Base-by-base conservation (phyloP, 768 basidiomycete genomes). In the Filobasidium floriforme region DNA sequence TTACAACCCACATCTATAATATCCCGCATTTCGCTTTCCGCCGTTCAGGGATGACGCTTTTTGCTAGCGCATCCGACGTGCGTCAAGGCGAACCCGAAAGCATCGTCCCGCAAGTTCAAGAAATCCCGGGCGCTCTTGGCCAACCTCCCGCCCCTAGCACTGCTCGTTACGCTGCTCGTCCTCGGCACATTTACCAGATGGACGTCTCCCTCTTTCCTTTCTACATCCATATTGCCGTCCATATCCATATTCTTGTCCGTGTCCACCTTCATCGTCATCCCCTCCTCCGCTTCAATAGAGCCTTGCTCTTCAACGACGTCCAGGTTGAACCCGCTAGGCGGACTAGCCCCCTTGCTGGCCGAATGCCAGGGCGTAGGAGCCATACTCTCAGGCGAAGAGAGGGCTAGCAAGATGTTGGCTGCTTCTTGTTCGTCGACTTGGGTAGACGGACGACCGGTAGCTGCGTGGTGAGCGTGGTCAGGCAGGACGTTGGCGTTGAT, bases 361-460 rank as follows among this genome's bases (percentile, higher is more conserved):
- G 64, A 57, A n/a, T 65, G 64, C 65, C 65, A 66, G 1, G 65
- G 59, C 4, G 60, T 61, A 57, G 54, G 54, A 32, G 24, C 29
- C 65, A 66, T 66, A 6, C 37, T 49, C 29, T 66, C 65, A 6
- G 65, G 65, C 14, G 65, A 66, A 19, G 65, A 66, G 24, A 66
- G 49, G 9, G 65, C 65, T 14, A 66, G 37, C 5, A 66, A 43
- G 19, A 66, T 59, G 32, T 61, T 61, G 7, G 65, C 65, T 15
- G 65, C 65, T 37, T 59, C 65, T 61, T 65, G 55, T 49, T 65
- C 64, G 10, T 65, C 64, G 24, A 59, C 59, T 12, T 37, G 32
- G 32, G 32, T 9, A 3, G 32, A 37, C 9, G 32, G 32, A 4
- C 32, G 32, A 9, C 32, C 32, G n/a, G n/a, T n/a, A n/a, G n/a